Base-by-base conservation (phyloP, 2,329 filamentous ascomycete species). In the Monosporascus sp. region DNA sequence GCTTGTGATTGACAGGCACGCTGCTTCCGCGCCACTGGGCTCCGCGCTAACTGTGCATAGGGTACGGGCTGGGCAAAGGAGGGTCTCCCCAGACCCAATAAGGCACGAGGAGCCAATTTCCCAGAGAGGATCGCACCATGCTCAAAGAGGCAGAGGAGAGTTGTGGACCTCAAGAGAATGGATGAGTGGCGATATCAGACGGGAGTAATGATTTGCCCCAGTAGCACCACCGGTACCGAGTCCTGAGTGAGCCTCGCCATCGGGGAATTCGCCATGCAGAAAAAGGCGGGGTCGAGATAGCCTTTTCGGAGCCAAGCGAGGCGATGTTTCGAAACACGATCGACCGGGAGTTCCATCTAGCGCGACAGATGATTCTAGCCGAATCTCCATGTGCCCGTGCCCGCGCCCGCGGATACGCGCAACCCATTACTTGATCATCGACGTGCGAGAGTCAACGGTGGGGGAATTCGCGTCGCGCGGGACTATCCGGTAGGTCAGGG, bases 301-400 rank as follows among this genome's bases (percentile, higher is more conserved):
- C 20, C 14, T 7, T 46, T 20, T 42, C 39, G 20, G 18, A 42
- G 22, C 20, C 25, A 46, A 18, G 24, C 7, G 42, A 46, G 27
- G n/a, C 18, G 14, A 42, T 49, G 48, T 49, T 49, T 49, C 48
- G 38, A 49, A 49, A 49, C 48, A 31, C 17, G 38, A 44, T 49
- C 48, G 48, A n/a, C 48, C 25, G 48, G 48, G 48, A 44, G 24
- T 27, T 49, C 18, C 24, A 3, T 36, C 39, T 25, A 9, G 39
- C 37, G 38, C 37, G 48, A 31, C 18, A 37, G 11, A 22, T 3
- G 7, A 38, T 41, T 20, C 17, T 41, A 20, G 38, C 17, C 17
- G 9, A 14, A 34, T 34, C 38, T 20, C 38, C 38, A 41, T 11
- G 38, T 20, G 38, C 38, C 18, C 38, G 38, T 20, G 38, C 38